phyloP scores from a whole-genome alignment of 1,284 basidiomycete genomes.

The Spongiforma sp. region DNA sequence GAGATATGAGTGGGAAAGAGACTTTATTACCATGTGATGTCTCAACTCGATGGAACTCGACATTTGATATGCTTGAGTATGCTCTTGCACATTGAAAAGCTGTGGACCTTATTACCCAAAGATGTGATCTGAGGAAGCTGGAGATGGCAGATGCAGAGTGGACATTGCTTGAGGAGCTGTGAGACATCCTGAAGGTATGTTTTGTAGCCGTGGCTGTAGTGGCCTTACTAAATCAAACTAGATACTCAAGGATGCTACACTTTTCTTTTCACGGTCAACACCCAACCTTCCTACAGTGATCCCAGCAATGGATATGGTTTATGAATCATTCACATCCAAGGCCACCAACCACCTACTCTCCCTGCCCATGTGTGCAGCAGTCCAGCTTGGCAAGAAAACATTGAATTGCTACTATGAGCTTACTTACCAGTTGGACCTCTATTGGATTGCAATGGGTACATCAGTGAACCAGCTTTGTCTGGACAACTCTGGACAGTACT shows the following conservation, averaged over 20 bases:
- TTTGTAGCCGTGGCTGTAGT: background rate
- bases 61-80: constrained; percentile 1
- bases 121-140: constrained; percentile 9
- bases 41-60: background rate
- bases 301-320: constrained; percentile 34
- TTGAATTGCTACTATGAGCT: constrained; percentile 35
- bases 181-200: background rate
- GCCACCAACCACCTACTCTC: constrained; percentile 11
- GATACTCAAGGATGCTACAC: constrained; percentile 33
- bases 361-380: constrained; percentile 18
- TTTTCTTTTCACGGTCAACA: constrained; percentile 28
- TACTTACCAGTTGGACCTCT: constrained; percentile 29
- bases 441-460: constrained; percentile 14
- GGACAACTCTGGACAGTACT: too few relatives aligned
- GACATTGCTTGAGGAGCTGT: background rate
- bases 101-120: background rate
- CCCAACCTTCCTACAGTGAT: constrained; percentile 34
- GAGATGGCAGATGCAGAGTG: constrained; percentile 13
- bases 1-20: background rate
- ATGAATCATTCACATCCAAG: constrained; percentile 18
- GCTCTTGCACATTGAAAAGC: constrained; percentile 22
- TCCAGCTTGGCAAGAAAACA: constrained; percentile 25
- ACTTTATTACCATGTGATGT: background rate
- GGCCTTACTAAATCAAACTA: background rate
- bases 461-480: too few relatives aligned